Evolutionary conservation across 108 stramenopile species (phyloP), one percentile per base, ranked within the genome.

Genomic region (Skeletonema tropicum): DNA sequence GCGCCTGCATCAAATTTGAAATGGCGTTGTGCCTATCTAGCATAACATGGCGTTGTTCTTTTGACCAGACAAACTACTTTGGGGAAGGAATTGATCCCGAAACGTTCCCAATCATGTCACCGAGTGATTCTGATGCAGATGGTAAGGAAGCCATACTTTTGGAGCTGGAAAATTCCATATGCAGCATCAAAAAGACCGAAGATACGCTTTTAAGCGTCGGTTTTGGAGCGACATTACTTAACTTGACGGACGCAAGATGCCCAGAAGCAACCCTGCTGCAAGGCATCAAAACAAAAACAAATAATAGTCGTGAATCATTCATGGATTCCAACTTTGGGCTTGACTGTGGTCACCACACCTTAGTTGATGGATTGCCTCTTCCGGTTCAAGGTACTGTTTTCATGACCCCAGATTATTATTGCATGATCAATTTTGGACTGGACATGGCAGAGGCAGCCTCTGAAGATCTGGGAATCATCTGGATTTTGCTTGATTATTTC

Each of bases 401-500:
- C 69, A 86, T 92, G 75, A 88, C 92, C 15, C 92, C 92, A 12
- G 90, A 88, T 19, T 83, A 83, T 73, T 76, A 82, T 39, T 84
- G 83, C 49, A 60, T 90, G 72, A 84, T 89, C 75, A 96, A 94
- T 83, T n/a, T 96, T 12, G 95, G 95, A 9, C 64, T 83, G 13
- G 86, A 88, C 60, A 42, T 52, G 32, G 68, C 86, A 26, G 85
- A 86, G 55, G 75, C 85, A 4, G 60, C 75, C 3, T 74, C 90
- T 64, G 61, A 73, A 17, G 89, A 96, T 62, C 77, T 94, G 32
- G 76, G 81, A 21, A 63, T 80, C 46, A 74, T 96, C 48, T 94
- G 90, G 87, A 70, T 90, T 17, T 68, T 93, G 36, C 65, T 92
- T 21, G 90, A 87, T 45, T 96, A 89, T 68, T 92, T 94, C 71